Evolutionary conservation across 148 eudicot genomes (phyloP), one percentile per base, ranked within the genome.

Genomic region (Dianthus caryophyllus): DNA sequence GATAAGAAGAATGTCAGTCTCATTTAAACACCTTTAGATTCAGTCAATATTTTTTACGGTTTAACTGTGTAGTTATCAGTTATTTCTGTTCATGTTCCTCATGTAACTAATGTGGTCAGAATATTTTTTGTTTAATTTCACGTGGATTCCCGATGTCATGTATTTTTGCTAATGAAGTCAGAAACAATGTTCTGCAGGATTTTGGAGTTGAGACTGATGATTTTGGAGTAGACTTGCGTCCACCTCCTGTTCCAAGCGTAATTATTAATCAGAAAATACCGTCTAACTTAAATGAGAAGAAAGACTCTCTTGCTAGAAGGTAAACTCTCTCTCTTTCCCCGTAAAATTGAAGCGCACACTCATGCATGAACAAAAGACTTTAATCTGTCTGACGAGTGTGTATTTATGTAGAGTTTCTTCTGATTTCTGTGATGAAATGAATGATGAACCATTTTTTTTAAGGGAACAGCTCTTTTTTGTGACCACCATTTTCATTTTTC

Each of bases 201-300:
- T 75, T 64, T 60, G 78, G 62, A 67, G 36, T 71, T 16, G 62
- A 73, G 39, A 69, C 69, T 55, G 79, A 83, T 75, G 82, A 79
- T 73, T 79, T 85, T 55, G 90, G 85, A 33, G 56, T 66, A 66
- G 85, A 81, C 61, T 66, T 79, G 55, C 75, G 70, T 71, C 77
- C 80, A n/a, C 58, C 75, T 60, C 84, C 79, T 71, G 79, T 68
- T 53, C 67, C 68, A 44, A 68, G 56, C 64, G 24, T 76, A 27
- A 75, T 68, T 49, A 63, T 33, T 25, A 41, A 21, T 50, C 73
- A 50, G 21, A 61, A 71, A 39, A 33, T 64, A 30, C 76, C 57
- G 64, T 56, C 50, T 48, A 66, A 58, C 57, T 38, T 47, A 50
- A 66, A 26, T 59, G 76, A 67, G 38, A 77, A 65, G 41, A 73